These are phyloP conservation scores for Diplogelasinospora grovesii DNA, from an alignment of 495 filamentous ascomycete genomes.

Conservation along the genomic window DNA sequence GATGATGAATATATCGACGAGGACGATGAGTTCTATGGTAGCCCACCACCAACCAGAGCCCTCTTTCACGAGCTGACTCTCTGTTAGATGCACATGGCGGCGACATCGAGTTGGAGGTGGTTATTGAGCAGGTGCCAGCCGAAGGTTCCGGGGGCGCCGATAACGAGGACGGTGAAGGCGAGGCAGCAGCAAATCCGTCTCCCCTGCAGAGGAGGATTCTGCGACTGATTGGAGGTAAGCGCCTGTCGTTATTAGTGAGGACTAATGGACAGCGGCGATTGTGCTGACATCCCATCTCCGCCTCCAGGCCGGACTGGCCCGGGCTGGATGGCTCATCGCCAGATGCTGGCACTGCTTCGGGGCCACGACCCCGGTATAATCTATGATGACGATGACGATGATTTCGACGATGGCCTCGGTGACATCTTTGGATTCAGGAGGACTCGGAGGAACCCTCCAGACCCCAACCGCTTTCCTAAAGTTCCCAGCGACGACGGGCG, in stretches of 20 bases:
- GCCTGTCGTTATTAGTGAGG: no score
- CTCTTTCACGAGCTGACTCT: slow-evolving; percentile 6
- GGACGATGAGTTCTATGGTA: slow-evolving; percentile 34
- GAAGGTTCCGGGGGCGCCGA: background rate
- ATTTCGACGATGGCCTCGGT: no score
- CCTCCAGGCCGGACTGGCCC: slow-evolving; percentile 15
- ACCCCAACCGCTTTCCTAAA: slow-evolving; percentile 54
- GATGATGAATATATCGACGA: background rate
- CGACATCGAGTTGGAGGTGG: slow-evolving; percentile 26
- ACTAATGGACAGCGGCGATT: background rate
- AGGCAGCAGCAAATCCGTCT: slow-evolving; percentile 1
- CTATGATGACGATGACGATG: slow-evolving; percentile 34
- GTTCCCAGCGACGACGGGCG: slow-evolving; percentile 71
- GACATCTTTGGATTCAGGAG: background rate
- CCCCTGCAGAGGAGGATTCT: slow-evolving; percentile 25
- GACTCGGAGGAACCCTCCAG: slow-evolving; percentile 22
- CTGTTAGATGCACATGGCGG: slow-evolving; percentile 24
- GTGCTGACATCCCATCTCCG: background rate
- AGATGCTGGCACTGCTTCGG: slow-evolving; percentile 45
- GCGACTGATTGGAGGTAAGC: slow-evolving; percentile 20
- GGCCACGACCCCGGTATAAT: slow-evolving; percentile 33
- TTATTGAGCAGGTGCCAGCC: slow-evolving; percentile 15
- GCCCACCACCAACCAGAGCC: background rate
- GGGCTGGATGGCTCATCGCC: slow-evolving; percentile 29
- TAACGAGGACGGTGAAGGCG: slow-evolving; percentile 3